These are phyloP conservation scores for Cryptococcus sp. DNA, from an alignment of 1,284 basidiomycete species.

Conservation along the genomic window DNA sequence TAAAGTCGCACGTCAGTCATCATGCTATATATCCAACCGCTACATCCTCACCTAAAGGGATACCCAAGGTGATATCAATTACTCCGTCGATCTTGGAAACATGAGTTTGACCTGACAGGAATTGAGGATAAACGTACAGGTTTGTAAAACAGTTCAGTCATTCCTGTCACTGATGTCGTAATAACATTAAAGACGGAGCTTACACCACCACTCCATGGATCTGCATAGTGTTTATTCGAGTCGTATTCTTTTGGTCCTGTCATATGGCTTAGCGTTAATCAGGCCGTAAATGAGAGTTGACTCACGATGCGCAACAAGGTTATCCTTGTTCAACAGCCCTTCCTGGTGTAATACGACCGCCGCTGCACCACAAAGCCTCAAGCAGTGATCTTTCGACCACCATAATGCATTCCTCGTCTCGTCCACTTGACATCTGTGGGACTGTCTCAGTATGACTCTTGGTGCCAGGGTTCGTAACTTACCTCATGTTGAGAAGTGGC, in stretches of 20 bases:
- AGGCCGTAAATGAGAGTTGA: not conserved
- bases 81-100: constrained; percentile 31
- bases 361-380: constrained; percentile 55
- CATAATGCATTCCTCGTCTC: constrained; percentile 54
- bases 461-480: not conserved
- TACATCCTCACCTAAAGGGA: constrained; percentile 20
- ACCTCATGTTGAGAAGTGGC: constrained; percentile 58
- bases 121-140: constrained; percentile 27
- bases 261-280: not conserved
- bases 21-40: not conserved
- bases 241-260: constrained; percentile 56
- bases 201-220: constrained; percentile 27
- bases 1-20: not conserved
- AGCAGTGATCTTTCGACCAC: constrained; percentile 55
- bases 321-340: constrained; percentile 47
- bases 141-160: constrained; percentile 49
- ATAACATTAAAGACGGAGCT: constrained; percentile 54
- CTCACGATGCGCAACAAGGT: constrained; percentile 53
- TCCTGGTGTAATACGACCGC: constrained; percentile 53
- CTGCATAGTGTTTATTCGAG: constrained; percentile 15
- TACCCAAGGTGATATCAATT: constrained; percentile 47
- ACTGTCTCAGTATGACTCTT: not conserved
- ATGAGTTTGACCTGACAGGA: too few relatives aligned
- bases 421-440: constrained; percentile 54
- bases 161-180: constrained; percentile 48